Base-by-base conservation (phyloP, 164 flowering plant species). In the Umbilicus rupestris region DNA sequence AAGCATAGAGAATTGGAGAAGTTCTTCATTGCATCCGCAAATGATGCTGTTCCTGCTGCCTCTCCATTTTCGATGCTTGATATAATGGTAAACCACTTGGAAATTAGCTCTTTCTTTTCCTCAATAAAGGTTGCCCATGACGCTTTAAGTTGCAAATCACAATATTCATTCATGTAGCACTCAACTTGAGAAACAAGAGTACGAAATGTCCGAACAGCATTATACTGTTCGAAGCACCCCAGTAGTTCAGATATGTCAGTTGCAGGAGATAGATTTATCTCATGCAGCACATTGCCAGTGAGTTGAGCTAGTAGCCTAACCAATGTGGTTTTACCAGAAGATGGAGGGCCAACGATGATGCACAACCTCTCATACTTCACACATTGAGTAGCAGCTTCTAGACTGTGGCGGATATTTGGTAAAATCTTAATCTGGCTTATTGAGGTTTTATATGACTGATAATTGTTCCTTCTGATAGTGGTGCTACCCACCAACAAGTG, bases 151-250 rank as follows among this genome's bases (percentile, higher is more conserved):
- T 78, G 73, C 67, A 81, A 65, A 70, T 81, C 77, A 74, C 78
- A 76, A 64, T 77, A 88, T 73, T 88, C 88, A 52, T 80, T 79
- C 30, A 95, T 68, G 72, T 75, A 85, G 3, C 74, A 35, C 67
- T 85, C 87, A 67, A 92, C 80, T 75, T 80, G 77, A 66, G 83
- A 71, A 72, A 86, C 75, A 67, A 80, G 82, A 35, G 64, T 55
- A 6, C 77, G 82, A 62, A 81, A 83, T 69, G 77, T 82, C 26
- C 97, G 89, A 49, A 79, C 75, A 31, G 89, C 83, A 73, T 87
- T 79, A 67, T 86, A 86, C 67, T 95, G 97, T 82, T 95, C 99
- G 76, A 95, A 95, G 72, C 87, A 88, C 66, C 99, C 99, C 74
- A 95, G 87, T 71, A 95, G 69, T 47, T 95, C 99, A 69, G 97